Evolutionary conservation across 805 yeast species (phyloP), one percentile per base, ranked within the genome.

Genomic region (Lipomyces yamanashiensis): DNA sequence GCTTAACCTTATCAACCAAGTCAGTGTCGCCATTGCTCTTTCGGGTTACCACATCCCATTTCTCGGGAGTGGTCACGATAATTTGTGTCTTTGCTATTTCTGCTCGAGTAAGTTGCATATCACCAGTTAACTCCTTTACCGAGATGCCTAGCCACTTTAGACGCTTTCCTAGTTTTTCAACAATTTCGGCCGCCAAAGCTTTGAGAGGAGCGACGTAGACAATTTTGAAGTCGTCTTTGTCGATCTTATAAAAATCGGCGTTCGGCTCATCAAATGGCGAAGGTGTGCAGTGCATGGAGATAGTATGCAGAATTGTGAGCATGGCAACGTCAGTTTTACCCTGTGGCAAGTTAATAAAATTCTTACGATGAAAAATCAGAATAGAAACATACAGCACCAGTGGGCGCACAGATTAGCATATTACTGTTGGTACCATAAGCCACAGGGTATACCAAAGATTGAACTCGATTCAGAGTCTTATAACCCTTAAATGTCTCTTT

Each of bases 21-120:
- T 92, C 96, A 55, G 85, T 85, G 71, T 92, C 98, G 58, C 97
- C 98, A 69, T 83, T 88, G 44, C 92, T 87, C 73, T 95, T 95
- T 73, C 98, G 84, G 0, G 99, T 93, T 1, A 95, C 97, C 1
- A 95, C 98, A 77, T 92, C 98, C 98, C 98, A 92, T 75, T 92
- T 92, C 73, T 92, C 98, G 0, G 98, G 98, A 0, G 98, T 92
- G 0, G 97, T 92, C 1, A 92, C 97, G 67, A 92, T 89, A 47
- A 92, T 82, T 74, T 92, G 97, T 0, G 98, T 92, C 0, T 84
- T 83, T 71, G 85, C 74, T 47, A 92, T 90, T 74, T 92, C 97
- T 1, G 87, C 81, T 67, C 86, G 84, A 0, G 96, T 88, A 58
- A 92, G 77, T 73, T 92, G 97, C 97, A 92, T 92, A 77, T 92